Conservation (phyloP, 371 early-diverging fungal species). For the Lichtheimia ornata region DNA sequence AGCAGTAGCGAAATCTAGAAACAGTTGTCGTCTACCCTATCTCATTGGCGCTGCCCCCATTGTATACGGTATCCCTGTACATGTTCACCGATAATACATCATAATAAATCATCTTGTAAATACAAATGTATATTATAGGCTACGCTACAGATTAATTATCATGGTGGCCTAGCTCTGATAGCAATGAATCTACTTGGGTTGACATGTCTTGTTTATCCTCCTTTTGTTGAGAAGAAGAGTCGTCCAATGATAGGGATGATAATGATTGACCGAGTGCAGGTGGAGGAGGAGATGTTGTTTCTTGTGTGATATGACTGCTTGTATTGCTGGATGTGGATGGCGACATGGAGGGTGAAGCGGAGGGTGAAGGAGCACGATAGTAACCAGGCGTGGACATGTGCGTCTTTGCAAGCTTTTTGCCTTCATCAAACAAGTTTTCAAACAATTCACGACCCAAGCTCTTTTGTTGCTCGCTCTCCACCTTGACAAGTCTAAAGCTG, state of each 20-base stretch:
- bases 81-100: conserved; percentile 10
- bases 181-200: conserved; percentile 32
- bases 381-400: conserved; percentile 2
- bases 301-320: conserved; percentile 1
- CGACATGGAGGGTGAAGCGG: conserved; percentile 11
- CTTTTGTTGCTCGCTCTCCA: conserved; percentile 52
- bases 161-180: conserved; percentile 42
- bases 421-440: conserved; percentile 58
- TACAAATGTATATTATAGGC: too few species aligned
- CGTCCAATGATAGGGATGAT: conserved; percentile 3
- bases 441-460: conserved; percentile 59
- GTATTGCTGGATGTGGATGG: conserved; percentile 15
- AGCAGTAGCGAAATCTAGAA: conserved; percentile 75
- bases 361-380: conserved; percentile 4
- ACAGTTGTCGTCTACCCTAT: conserved; percentile 78
- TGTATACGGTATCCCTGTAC: conserved; percentile 92
- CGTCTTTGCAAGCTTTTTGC: conserved; percentile 47
- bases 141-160: conserved; percentile 19
- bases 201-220: conserved; percentile 23
- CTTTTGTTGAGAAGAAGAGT: conserved; percentile 2
- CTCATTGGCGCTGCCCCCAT: conserved; percentile 95
- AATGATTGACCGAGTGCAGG: conserved; percentile 15
- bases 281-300: conserved; percentile 6
- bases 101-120: too few species aligned
- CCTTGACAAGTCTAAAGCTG: conserved; percentile 67